Evolutionary conservation across 2,329 filamentous ascomycete species (phyloP), one percentile per base, ranked within the genome.

Genomic region (Daldinia sp.): DNA sequence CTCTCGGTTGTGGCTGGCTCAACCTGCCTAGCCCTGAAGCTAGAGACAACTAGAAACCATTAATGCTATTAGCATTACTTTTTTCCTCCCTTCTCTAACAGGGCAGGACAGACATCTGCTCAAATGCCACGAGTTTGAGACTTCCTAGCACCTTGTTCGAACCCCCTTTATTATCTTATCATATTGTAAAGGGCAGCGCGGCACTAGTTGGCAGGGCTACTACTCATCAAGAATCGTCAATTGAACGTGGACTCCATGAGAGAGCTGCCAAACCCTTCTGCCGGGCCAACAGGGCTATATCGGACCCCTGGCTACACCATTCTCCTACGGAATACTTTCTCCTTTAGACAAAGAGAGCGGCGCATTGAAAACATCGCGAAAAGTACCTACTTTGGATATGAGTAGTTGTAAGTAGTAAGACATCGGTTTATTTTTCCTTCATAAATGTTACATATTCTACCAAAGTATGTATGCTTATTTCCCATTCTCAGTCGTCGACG

Each of bases 1-100:
- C 55, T 70, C 53, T 64, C 67, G 65, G 65, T 51, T 64, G 59
- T 69, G 69, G 66, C 63, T 64, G 59, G 42, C 30, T 10, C 35
- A 28, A 71, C 28, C 60, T 39, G 60, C 58, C 23, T 62, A 48
- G 44, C 51, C 44, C 51, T 33, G 20, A 33, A 63, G 30, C 60
- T 63, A 37, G 65, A 67, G 60, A 65, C 55, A 50, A 59, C 7
- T 44, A 44, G 42, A 30, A 41, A 59, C 44, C 18, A 35, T 33
- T 56, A 41, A 53, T 54, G n/a, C 37, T 35, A 64, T 23, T 64
- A 33, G 23, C 48, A 30, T 62, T 44, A 15, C 54, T 69, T 69
- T 66, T 28, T 20, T 64, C 63, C 57, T 65, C 56, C 28, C 30
- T 46, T 59, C 63, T 54, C 46, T 53, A 13, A 65, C 39, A 15